Base-by-base conservation (phyloP, 495 filamentous ascomycete genomes). In the Letharia columbiana region DNA sequence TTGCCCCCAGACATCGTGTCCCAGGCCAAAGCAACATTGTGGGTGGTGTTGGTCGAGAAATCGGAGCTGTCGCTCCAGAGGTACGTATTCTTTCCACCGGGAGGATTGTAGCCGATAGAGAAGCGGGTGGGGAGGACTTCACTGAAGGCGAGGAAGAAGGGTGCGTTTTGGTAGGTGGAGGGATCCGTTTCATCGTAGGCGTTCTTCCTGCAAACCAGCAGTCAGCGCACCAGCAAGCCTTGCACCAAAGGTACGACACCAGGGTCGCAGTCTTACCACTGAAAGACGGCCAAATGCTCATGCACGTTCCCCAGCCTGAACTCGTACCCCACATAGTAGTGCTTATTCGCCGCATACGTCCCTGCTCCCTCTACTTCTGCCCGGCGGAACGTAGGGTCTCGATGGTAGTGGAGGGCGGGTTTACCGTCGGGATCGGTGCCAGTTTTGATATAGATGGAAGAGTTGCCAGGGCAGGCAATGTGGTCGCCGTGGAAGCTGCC, bases 301-400 rank as follows among this genome's bases (percentile, higher is more conserved):
- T 69, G 60, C 3, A 66, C 63, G n/a, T 68, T 65, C 9, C 45
- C 62, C 42, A 75, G 61, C 5, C 63, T 62, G 57, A 75, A 76
- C 37, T 74, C 62, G 60, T 76, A 76, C 1, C 74, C 74, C n/a
- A 76, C 70, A 60, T 69, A 76, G 62, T 76, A 76, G 7, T 72
- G 76, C 58, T 73, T 70, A 31, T 68, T 45, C 28, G 45, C 66
- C 23, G 60, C 44, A 23, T 71, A 69, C 40, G 69, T 60, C 4
- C 69, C 66, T 31, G 31, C 45, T 17, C 70, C 73, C 52, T 74
- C 71, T 9, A 75, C 74, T 31, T 75, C 74, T 18, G 72, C 72
- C 47, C 74, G 62, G n/a, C 74, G 63, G 41, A 72, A 74, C n/a
- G 68, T 61, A 0, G 74, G 74, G 17, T 71, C 73, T 10, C 74